phyloP scores from a whole-genome alignment of 106 monocot genomes.

The Dendrobium officinale region DNA sequence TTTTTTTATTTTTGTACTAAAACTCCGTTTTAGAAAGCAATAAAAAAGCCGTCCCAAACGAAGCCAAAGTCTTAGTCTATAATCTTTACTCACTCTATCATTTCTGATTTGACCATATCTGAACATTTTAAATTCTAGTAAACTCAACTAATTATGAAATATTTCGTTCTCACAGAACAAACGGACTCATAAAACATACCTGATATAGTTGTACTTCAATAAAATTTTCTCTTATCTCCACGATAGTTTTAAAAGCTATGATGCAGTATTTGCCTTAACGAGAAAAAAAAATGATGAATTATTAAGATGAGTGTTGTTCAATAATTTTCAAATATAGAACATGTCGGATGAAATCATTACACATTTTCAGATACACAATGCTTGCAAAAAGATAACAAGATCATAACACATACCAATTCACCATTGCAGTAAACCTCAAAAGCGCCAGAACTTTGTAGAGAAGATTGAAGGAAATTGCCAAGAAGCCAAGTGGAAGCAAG shows the following conservation, averaged over 20 bases:
- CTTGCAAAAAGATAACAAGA: background rate
- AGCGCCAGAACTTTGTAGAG: constrained; percentile 85
- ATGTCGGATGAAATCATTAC: background rate
- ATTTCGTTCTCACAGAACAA: too few species aligned
- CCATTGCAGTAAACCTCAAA: constrained; percentile 97
- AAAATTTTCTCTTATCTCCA: background rate
- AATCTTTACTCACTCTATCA: background rate
- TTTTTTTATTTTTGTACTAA: too few species aligned
- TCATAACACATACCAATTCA: constrained; percentile 52
- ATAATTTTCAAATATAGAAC: background rate
- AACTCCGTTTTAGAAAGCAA: too few species aligned
- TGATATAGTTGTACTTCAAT: background rate
- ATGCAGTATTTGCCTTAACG: background rate
- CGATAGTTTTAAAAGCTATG: background rate
- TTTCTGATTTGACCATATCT: background rate
- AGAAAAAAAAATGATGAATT: background rate
- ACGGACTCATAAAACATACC: too few species aligned
- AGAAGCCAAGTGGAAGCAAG: constrained; percentile 86
- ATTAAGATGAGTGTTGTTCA: background rate
- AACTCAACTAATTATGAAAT: too few species aligned
- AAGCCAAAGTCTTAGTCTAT: too few species aligned
- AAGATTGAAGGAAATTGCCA: constrained; percentile 71
- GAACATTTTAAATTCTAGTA: too few species aligned
- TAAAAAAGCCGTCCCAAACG: too few species aligned
- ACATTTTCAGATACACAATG: background rate